Conservation (phyloP, 768 basidiomycete genomes). For the Tulasnella sp. region DNA sequence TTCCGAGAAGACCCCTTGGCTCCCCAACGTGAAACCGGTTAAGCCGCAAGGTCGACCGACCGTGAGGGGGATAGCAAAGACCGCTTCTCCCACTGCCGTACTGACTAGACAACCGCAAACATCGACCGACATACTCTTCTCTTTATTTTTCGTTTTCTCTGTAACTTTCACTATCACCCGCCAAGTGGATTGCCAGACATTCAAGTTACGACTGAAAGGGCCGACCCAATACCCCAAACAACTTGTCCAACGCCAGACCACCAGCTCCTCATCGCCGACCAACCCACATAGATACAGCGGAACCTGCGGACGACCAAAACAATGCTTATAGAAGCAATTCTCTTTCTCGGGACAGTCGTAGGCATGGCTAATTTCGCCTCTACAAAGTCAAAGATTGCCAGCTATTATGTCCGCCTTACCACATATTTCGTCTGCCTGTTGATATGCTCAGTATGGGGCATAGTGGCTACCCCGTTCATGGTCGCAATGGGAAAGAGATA, state of each 20-base stretch:
- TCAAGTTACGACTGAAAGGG: neutral
- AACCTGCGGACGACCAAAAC: neutral
- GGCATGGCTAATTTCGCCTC: neutral
- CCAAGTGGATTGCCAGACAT: neutral
- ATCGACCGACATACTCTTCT: neutral
- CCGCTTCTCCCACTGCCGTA: neutral
- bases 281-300: neutral
- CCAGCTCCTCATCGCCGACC: neutral
- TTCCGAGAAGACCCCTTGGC: neutral
- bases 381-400: neutral
- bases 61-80: neutral
- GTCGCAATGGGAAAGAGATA: conserved; percentile 31
- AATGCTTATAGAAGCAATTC: neutral
- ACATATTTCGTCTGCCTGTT: neutral
- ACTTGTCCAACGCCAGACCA: neutral
- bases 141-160: neutral
- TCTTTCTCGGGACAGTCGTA: neutral
- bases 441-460: neutral
- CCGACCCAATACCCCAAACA: neutral
- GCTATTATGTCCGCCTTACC: neutral
- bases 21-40: neutral
- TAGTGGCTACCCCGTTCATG: neutral
- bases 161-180: neutral
- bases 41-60: neutral
- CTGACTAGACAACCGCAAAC: neutral